phyloP scores from a whole-genome alignment of 2,329 filamentous ascomycete genomes.

The Sarocladium kiliense region DNA sequence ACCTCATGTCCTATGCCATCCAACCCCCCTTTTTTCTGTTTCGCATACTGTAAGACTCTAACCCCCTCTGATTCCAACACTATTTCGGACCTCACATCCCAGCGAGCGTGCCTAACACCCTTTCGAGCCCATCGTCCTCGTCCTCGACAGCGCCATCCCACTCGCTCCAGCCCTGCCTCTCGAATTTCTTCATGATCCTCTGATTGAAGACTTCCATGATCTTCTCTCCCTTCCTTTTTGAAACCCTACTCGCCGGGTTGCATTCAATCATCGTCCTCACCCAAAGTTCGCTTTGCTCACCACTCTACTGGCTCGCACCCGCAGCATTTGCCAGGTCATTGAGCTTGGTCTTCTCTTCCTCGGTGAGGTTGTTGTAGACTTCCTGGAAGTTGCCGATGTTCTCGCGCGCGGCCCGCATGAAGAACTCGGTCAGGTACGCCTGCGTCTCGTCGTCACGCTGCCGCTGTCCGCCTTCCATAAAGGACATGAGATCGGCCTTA shows the following conservation, averaged over 20 bases:
- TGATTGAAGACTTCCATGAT: background rate
- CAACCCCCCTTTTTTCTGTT: background rate
- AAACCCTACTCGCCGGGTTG: background rate
- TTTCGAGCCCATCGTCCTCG: background rate
- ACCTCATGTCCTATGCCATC: background rate
- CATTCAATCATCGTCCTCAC: background rate
- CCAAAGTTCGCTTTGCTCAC: background rate
- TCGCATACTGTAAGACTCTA: background rate
- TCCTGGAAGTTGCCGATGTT: slow-evolving; percentile 51
- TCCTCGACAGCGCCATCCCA: background rate
- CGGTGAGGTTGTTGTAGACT: slow-evolving; percentile 51
- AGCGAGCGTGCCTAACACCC: no score
- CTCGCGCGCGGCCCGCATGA: slow-evolving; percentile 54
- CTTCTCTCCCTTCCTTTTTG: background rate
- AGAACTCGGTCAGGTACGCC: slow-evolving; percentile 77
- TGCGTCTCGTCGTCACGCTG: slow-evolving; percentile 88
- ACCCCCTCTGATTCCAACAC: no score
- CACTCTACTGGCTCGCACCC: slow-evolving; percentile 4
- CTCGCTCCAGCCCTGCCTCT: background rate
- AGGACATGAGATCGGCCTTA: slow-evolving; percentile 77
- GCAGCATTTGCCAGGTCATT: slow-evolving; percentile 42
- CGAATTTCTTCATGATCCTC: background rate
- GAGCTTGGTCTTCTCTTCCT: slow-evolving; percentile 52
- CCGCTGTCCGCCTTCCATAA: slow-evolving; percentile 55
- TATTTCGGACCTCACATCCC: no score